Percentiles rank a stretch among this genome's conserved stretches.
These are phyloP conservation scores for Wakefieldia striispora DNA, from an alignment of 768 basidiomycete genomes.

Conservation along the genomic window DNA sequence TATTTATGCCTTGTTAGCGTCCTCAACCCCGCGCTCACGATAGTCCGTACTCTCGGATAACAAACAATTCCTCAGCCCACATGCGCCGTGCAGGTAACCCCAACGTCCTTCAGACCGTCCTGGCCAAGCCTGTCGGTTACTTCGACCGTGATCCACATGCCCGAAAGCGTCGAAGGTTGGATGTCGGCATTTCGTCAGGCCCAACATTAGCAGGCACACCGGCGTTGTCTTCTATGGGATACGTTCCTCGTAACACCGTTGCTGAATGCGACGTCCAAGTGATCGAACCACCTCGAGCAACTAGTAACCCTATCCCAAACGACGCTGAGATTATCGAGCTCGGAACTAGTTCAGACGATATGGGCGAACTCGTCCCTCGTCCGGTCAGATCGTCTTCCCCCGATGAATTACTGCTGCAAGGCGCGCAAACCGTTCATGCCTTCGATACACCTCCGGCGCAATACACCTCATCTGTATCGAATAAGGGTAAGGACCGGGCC, in stretches of 20 bases:
- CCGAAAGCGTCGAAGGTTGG: conserved; percentile 26
- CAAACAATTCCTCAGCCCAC: conserved; percentile 1
- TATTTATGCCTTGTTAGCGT: conserved; percentile 11
- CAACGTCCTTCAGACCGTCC: conserved; percentile 17
- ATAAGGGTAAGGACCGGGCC: conserved; percentile 27
- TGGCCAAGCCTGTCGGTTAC: conserved; percentile 6
- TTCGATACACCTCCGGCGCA: conserved; percentile 24
- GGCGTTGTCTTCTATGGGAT: background rate
- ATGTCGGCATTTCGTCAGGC: background rate
- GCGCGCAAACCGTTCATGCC: conserved; percentile 2
- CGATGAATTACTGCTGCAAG: conserved; percentile 16
- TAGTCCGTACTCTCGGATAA: conserved; percentile 9
- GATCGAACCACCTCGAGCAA: conserved; percentile 2
- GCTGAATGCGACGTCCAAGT: conserved; percentile 26
- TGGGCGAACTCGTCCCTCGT: conserved; percentile 21
- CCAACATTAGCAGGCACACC: conserved; percentile 1
- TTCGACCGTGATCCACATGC: background rate
- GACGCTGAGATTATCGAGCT: conserved; percentile 24
- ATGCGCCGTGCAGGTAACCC: conserved; percentile 21
- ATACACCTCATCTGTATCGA: background rate
- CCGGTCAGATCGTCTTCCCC: conserved; percentile 17
- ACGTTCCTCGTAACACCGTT: background rate
- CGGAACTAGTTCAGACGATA: conserved; percentile 18
- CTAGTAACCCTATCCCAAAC: conserved; percentile 2
- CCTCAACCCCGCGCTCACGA: conserved; percentile 4